Base-by-base conservation (phyloP, 164 flowering plant species). In the Annona squamosa region DNA sequence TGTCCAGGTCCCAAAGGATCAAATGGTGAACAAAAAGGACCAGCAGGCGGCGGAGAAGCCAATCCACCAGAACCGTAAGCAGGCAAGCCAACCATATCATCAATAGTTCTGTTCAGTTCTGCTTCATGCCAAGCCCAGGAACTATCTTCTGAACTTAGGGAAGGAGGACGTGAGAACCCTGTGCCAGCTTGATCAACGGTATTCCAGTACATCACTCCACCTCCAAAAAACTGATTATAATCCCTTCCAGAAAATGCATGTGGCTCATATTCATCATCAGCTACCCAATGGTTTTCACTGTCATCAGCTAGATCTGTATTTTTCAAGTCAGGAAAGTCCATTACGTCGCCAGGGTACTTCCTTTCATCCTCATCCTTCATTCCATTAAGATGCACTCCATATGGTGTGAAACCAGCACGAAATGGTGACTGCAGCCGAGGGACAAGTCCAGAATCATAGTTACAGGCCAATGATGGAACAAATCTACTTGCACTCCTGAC, bases 41-140 rank as follows among this genome's bases (percentile, higher is more conserved):
- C 83, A 63, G 94, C 85, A 72, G 98, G 87, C 73, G 99, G 98
- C 57, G 99, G 92, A 69, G 97, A 94, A 69, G 97, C 78, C 87
- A 94, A 76, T 71, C 98, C 95, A 85, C 84, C 91, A 75, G 93
- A 85, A 78, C 94, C 87, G 71, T 91, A 94, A 18, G 97, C 86
- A 66, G 75, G 70, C 63, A 73, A 48, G 48, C 75, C 97, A 85
- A 94, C 97, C 94, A 94, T 92, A 71, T 94, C 99, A 83, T 94
- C 99, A 78, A 94, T 91, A 69, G 91, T 76, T 80, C 91, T 88
- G 74, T 81, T 89, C 83, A 94, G 83, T 70, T 94, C 99, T 56
- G 97, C 95, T 86, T 94, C 99, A 79, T 83, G 91, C 95, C 94
- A 90, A 72, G 97, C 93, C 99, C 97, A 94, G 43, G 91, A 90